A percentile compares a stretch with the other conserved stretches of the same genome.
phyloP scores from a whole-genome alignment of 2,329 filamentous ascomycete genomes.

The Fusarium palustre region DNA sequence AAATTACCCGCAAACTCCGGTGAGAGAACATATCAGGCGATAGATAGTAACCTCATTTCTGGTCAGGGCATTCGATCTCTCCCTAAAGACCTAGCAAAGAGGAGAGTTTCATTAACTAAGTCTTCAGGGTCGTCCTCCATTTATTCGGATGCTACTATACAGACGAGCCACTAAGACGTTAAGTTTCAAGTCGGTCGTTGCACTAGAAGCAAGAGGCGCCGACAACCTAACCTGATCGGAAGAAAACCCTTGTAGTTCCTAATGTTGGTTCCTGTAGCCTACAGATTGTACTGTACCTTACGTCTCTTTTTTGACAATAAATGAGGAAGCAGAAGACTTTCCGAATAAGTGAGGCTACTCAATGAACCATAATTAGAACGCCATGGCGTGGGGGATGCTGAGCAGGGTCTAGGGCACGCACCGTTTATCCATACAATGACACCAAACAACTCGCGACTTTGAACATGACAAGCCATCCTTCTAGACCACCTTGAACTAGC shows the following conservation, averaged over 20 bases:
- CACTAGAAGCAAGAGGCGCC: slow-evolving; percentile 40
- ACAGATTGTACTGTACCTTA: slow-evolving; percentile 11
- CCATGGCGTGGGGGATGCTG: slow-evolving; percentile 7
- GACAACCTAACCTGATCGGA: slow-evolving; percentile 29
- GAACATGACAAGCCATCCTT: not conserved
- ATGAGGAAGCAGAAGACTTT: not conserved
- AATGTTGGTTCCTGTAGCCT: slow-evolving; percentile 8
- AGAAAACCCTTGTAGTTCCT: slow-evolving; percentile 10
- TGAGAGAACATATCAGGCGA: not conserved
- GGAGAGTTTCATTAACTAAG: not conserved
- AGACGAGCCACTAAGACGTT: slow-evolving; percentile 20
- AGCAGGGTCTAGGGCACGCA: slow-evolving; percentile 3
- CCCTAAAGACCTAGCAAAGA: not conserved
- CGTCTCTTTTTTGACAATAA: not conserved
- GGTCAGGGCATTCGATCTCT: slow-evolving; percentile 4
- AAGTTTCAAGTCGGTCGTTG: slow-evolving; percentile 23
- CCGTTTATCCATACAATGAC: slow-evolving; percentile 9
- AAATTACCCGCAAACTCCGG: slow-evolving; percentile 28
- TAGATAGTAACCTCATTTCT: not conserved
- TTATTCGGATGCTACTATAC: not conserved
- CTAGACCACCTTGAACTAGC: not conserved
- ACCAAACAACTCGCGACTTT: not conserved
- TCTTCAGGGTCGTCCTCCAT: not conserved
- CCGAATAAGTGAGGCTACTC: slow-evolving; percentile 11
- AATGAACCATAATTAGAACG: not conserved